These are phyloP conservation scores for Phalaenopsis aphrodite DNA, from an alignment of 106 monocot species.

Conservation along the genomic window DNA sequence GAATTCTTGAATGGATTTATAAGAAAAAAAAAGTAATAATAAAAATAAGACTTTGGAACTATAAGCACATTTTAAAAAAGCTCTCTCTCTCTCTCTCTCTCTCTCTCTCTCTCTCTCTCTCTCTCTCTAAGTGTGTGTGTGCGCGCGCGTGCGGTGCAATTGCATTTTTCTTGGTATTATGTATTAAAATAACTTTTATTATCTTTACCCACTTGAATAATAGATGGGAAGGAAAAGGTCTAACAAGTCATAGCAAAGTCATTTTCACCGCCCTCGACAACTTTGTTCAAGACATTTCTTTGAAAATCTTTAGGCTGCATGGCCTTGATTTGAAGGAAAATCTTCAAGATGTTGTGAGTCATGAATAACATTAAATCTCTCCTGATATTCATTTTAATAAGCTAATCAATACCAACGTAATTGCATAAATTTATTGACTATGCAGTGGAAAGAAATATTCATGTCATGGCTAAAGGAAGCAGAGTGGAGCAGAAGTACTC, in stretches of 20 bases:
- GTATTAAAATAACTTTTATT: too few species aligned
- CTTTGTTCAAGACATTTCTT: neutral
- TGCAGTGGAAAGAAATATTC: slow-evolving; percentile 21
- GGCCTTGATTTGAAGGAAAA: neutral
- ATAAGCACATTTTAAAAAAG: too few species aligned
- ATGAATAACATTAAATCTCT: neutral
- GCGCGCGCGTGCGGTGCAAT: too few species aligned
- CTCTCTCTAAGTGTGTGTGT: too few species aligned
- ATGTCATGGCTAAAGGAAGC: slow-evolving; percentile 23
- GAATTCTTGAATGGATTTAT: too few species aligned
- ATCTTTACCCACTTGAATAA: neutral
- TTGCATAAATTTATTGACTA: neutral
- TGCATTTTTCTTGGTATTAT: too few species aligned
- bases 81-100: too few species aligned
- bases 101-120: too few species aligned
- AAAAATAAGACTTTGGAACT: too few species aligned
- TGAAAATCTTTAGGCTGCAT: neutral
- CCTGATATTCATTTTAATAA: neutral
- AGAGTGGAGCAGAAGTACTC: slow-evolving; percentile 15
- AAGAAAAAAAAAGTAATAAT: too few species aligned
- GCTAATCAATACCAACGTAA: neutral
- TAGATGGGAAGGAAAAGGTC: slow-evolving; percentile 13
- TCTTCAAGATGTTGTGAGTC: slow-evolving; percentile 7
- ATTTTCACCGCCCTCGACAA: slow-evolving; percentile 11
- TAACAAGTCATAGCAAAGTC: slow-evolving; percentile 5